These are phyloP conservation scores for Pseudogymnoascus sp. DNA, from an alignment of 2,329 filamentous ascomycete genomes.

Conservation along the genomic window DNA sequence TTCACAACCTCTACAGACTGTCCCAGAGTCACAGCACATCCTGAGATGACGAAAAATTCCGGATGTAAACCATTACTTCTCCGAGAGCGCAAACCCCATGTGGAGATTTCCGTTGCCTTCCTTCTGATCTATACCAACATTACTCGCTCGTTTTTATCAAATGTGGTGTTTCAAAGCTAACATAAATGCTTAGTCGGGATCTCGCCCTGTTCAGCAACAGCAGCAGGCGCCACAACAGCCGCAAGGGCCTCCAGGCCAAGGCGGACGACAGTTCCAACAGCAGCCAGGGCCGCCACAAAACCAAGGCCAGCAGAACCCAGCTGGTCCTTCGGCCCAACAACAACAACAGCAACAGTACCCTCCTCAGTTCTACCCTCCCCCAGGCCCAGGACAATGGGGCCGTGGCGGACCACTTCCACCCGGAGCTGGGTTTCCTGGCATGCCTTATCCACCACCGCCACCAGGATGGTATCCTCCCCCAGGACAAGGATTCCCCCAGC, in stretches of 20 bases:
- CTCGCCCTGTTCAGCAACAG: constrained; percentile 1
- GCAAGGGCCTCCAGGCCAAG: constrained; percentile 9
- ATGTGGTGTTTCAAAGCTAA: neutral
- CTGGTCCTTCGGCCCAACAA: constrained; percentile 15
- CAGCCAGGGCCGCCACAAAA: constrained; percentile 15
- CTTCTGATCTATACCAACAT: constrained; percentile 63
- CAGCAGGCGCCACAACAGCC: constrained; percentile 16
- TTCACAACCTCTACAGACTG: constrained; percentile 13
- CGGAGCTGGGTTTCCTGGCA: constrained; percentile 60
- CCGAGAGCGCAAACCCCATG: constrained; percentile 91
- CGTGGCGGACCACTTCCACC: constrained; percentile 40
- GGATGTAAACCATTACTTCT: constrained; percentile 87
- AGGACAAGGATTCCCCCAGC: constrained; percentile 34
- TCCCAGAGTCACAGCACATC: constrained; percentile 5
- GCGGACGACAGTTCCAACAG: constrained; percentile 14
- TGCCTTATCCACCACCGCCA: constrained; percentile 59
- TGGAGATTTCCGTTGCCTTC: constrained; percentile 99
- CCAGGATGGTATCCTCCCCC: constrained; percentile 66
- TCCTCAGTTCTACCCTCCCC: constrained; percentile 28
- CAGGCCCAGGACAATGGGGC: constrained; percentile 43
- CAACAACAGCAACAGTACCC: constrained; percentile 39
- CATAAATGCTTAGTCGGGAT: constrained; percentile 1
- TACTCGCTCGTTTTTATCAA: neutral
- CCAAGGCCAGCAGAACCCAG: constrained; percentile 15
- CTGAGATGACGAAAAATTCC: constrained; percentile 83